phyloP scores from a whole-genome alignment of 2,329 filamentous ascomycete species.

The Neofusicoccum kwambonambiense region DNA sequence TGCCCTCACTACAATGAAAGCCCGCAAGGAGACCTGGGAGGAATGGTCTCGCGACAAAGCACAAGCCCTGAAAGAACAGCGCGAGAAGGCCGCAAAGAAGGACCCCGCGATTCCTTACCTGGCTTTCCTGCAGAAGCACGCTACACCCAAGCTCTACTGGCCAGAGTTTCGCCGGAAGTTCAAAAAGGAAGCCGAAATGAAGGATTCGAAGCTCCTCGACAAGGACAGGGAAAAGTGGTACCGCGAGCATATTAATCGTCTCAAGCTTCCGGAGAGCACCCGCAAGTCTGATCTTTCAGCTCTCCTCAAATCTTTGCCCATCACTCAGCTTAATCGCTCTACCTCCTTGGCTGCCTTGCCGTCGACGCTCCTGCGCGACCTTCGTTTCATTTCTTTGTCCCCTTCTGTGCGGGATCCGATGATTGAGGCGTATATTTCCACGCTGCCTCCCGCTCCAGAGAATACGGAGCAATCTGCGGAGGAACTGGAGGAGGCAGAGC shows the following conservation, averaged over 20 bases:
- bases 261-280: constrained; percentile 63
- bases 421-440: constrained; percentile 65
- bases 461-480: constrained; percentile 42
- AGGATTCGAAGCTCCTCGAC: constrained; percentile 58
- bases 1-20: constrained; percentile 75
- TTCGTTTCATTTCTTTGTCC: constrained; percentile 69
- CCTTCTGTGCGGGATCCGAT: constrained; percentile 61
- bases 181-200: constrained; percentile 78
- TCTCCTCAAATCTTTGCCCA: constrained; percentile 62
- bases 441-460: constrained; percentile 59
- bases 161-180: constrained; percentile 92
- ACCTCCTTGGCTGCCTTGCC: constrained; percentile 61
- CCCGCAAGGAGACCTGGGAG: constrained; percentile 78
- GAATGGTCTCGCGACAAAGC: constrained; percentile 81
- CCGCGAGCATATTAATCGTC: constrained; percentile 66
- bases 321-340: constrained; percentile 58
- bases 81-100: constrained; percentile 72
- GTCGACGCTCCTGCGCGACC: constrained; percentile 60
- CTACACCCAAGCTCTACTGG: constrained; percentile 93
- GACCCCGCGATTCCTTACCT: constrained; percentile 84
- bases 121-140: constrained; percentile 74
- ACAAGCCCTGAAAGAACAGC: constrained; percentile 66
- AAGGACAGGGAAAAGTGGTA: constrained; percentile 80
- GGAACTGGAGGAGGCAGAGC: constrained; percentile 51
- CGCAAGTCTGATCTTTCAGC: constrained; percentile 68